Conservation (phyloP, 2,329 filamentous ascomycete genomes). For the Talaromyces funiculosus region DNA sequence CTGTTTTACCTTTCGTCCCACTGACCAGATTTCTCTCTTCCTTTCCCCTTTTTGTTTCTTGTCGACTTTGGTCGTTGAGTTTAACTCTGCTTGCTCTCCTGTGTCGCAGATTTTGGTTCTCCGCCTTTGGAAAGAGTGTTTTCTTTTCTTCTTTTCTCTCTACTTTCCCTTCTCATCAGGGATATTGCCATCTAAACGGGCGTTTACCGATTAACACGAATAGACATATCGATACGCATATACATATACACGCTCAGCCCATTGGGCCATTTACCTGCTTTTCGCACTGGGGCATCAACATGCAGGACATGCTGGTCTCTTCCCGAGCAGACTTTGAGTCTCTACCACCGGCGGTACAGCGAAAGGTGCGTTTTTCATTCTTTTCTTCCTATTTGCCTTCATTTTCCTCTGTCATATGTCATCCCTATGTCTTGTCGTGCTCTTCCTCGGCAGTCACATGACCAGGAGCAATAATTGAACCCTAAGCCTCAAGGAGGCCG, state of each 20-base stretch:
- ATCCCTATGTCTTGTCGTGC: neutral
- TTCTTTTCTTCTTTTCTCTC: neutral
- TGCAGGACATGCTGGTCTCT: conserved; percentile 14
- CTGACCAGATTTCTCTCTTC: neutral
- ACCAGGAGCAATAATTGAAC: neutral
- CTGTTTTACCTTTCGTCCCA: neutral
- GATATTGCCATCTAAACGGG: neutral
- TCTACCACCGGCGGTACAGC: conserved; percentile 50
- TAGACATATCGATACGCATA: neutral
- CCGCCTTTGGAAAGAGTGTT: neutral
- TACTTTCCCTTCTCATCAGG: neutral
- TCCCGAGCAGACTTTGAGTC: conserved; percentile 45
- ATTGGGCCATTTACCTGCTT: neutral
- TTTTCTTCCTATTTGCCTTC: neutral
- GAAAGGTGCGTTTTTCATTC: conserved; percentile 48
- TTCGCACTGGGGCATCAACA: neutral
- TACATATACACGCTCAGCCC: neutral
- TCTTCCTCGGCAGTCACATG: neutral
- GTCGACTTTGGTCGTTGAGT: neutral
- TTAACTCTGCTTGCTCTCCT: neutral
- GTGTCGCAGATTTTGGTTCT: neutral
- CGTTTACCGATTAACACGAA: neutral
- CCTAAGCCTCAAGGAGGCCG: neutral
- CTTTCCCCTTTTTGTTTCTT: neutral
- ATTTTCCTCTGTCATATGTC: neutral